Percentiles rank a stretch among this genome's conserved stretches.
phyloP scores from a whole-genome alignment of 108 stramenopile genomes.

The Mediolabrus comicus region DNA sequence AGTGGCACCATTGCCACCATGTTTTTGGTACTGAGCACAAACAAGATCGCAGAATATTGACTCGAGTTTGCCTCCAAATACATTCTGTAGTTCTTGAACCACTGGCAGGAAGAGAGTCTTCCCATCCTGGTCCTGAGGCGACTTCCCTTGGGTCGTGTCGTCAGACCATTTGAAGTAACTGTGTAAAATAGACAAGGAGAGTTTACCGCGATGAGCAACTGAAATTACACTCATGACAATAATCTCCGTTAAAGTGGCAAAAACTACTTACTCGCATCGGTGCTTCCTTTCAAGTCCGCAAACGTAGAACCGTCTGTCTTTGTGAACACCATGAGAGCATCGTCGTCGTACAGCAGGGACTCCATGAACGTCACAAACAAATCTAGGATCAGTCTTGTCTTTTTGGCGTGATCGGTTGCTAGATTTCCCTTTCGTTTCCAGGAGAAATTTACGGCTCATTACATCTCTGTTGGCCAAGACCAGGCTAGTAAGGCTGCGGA shows the following conservation, averaged over 20 bases:
- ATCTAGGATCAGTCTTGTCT: slow-evolving; percentile 57
- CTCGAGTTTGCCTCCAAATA: slow-evolving; percentile 21
- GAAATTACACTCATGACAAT: neutral
- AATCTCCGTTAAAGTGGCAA: slow-evolving; percentile 40
- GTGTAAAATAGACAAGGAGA: neutral
- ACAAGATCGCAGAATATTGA: slow-evolving; percentile 21
- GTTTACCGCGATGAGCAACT: neutral
- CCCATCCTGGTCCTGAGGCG: neutral
- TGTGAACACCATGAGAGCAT: slow-evolving; percentile 64
- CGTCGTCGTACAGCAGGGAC: slow-evolving; percentile 76
- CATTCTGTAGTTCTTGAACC: slow-evolving; percentile 21
- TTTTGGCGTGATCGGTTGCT: slow-evolving; percentile 18
- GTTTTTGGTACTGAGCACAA: slow-evolving; percentile 21
- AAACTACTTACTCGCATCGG: slow-evolving; percentile 65
- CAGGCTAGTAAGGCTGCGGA: slow-evolving; percentile 31
- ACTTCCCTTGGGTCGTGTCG: neutral
- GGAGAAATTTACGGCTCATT: slow-evolving; percentile 2
- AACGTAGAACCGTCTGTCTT: slow-evolving; percentile 81
- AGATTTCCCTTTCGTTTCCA: slow-evolving; percentile 11
- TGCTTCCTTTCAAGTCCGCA: slow-evolving; percentile 70
- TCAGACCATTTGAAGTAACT: slow-evolving; percentile 2
- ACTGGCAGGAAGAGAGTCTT: slow-evolving; percentile 13
- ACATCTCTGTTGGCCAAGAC: slow-evolving; percentile 28
- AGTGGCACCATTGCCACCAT: neutral
- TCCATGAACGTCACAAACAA: slow-evolving; percentile 64